phyloP scores from a whole-genome alignment of 345 rosid genomes.

The Brassica incana region DNA sequence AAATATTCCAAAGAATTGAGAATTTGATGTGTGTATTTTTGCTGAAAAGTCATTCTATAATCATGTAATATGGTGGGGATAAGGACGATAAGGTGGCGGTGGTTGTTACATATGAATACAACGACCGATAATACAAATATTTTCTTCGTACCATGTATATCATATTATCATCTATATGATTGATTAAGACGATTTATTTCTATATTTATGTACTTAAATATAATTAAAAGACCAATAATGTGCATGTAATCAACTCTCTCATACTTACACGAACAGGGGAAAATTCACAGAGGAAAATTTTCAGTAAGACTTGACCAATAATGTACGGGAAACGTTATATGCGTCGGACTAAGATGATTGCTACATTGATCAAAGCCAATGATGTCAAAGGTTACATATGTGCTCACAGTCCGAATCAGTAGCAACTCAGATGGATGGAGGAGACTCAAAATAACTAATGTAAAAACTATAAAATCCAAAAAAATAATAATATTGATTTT shows the following conservation, averaged over 20 bases:
- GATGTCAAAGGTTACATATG: background rate
- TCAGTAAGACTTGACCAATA: background rate
- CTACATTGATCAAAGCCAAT: background rate
- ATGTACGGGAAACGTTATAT: background rate
- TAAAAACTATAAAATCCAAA: background rate
- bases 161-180: background rate
- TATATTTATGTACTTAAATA: background rate
- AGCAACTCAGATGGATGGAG: background rate
- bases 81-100: conserved; percentile 12
- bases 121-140: conserved; percentile 4
- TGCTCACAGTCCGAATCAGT: background rate
- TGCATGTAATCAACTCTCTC: background rate
- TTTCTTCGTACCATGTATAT: background rate
- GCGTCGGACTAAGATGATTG: background rate
- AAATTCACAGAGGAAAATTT: background rate
- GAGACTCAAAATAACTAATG: background rate
- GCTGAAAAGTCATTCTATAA: conserved; percentile 20
- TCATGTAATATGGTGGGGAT: conserved; percentile 29
- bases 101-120: conserved; percentile 21
- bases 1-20: conserved; percentile 7
- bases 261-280: background rate
- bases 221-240: background rate
- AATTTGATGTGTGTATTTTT: conserved; percentile 31
- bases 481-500: background rate
- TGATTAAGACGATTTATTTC: background rate